Conservation (phyloP, 176 grass and related monocot species). For the Chrysopogon serrulatus region DNA sequence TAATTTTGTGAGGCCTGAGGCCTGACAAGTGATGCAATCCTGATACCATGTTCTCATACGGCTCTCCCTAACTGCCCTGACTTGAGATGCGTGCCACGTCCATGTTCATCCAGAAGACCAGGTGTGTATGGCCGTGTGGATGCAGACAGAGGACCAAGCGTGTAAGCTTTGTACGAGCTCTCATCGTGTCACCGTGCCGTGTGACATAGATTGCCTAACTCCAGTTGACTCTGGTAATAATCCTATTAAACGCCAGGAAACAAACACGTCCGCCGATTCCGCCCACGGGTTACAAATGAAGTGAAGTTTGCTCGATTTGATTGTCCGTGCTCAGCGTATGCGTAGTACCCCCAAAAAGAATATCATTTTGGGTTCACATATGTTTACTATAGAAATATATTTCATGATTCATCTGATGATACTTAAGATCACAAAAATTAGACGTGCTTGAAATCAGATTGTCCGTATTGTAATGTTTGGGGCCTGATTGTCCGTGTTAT, state of each 20-base stretch:
- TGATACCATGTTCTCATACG: not conserved
- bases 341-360: too few species aligned
- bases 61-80: not conserved
- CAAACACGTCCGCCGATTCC: not conserved
- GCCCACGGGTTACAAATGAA: not conserved
- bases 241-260: not conserved
- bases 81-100: conserved; percentile 26
- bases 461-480: not conserved
- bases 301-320: too few species aligned
- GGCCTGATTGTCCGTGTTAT: not conserved
- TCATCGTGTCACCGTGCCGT: not conserved
- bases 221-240: not conserved
- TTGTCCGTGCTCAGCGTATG: too few species aligned
- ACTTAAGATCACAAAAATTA: too few species aligned
- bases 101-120: not conserved
- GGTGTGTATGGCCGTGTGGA: not conserved
- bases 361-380: too few species aligned
- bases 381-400: too few species aligned
- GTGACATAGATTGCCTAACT: conserved; percentile 15
- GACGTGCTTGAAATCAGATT: too few species aligned
- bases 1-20: not conserved
- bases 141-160: not conserved
- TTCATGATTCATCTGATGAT: too few species aligned
- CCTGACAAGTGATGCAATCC: conserved; percentile 12
- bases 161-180: conserved; percentile 2